Evolutionary conservation across 2,329 filamentous ascomycete species (phyloP), one percentile per base, ranked within the genome.

Genomic region (Daldinia sp.): DNA sequence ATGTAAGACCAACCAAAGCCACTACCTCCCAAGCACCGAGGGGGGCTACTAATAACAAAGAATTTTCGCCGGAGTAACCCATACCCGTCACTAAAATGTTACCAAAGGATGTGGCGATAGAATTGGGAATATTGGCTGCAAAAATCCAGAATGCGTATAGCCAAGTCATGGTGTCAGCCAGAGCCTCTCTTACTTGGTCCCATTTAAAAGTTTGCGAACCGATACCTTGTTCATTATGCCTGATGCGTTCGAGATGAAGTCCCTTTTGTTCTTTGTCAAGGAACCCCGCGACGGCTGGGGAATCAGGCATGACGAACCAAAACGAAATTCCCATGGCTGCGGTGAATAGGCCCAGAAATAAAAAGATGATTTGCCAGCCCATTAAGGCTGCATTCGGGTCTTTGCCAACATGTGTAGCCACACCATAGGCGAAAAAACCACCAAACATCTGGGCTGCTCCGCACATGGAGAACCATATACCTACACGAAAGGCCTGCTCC

Each of bases 21-120:
- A 78, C 75, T 10, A 78, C 72, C 54, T 78, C 76, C 59, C 75
- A 77, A 6, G 76, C 76, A 1, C 77, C 77, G 8, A 77, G 66
- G 0, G 77, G 77, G 0, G 74, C 78, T n/a, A 77, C 75, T 2
- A 78, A 69, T 3, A 79, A 67, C 4, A 77, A 57, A n/a, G 72
- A 75, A 34, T 78, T 60, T 15, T 71, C 70, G 10, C 67, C 63
- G 1, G 71, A 68, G 58, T 75, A 79, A 0, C 77, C 77, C 73
- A 78, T 74, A 3, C 75, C 75, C 3, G 71, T 76, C 23, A 78
- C 75, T 9, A 79, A 66, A 47, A 77, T 77, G 43, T 76, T 77
- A 1, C 74, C 74, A 19, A 78, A 78, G 27, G 74, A 77, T 1
- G 75, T 78, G 4, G 74, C 74, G 41, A 74, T 76, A 0, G 74